Base-by-base conservation (phyloP, 176 grass and related monocot species). In the Oryza brachyantha region DNA sequence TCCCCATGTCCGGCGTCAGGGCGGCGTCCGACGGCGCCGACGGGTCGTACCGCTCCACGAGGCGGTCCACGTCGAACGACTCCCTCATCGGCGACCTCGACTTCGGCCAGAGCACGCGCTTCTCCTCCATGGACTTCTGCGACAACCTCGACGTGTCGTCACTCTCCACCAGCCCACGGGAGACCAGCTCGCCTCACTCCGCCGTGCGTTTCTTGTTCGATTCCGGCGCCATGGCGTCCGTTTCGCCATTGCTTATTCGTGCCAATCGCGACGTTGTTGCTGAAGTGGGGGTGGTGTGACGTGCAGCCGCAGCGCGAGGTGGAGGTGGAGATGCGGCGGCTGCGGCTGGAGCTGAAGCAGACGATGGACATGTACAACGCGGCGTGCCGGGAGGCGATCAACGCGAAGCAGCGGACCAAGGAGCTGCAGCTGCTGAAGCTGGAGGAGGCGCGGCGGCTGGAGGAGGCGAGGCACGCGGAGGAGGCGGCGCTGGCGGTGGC, bases 321-420 rank as follows among this genome's bases (percentile, higher is more conserved):
- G 34, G 92, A 94, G 83, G 35, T 46, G 17, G 96, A 98, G 76
- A 92, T 98, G 96, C 89, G 88, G 39, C 93, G 90, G 60, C 75
- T 98, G 57, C 84, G 82, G 54, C 83, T 94, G 39, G 96, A 94
- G 84, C 85, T 98, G 27, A 91, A 86, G 92, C 92, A 98, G 84
- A 98, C 92, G 5, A 98, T 94, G 92, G 89, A 88, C 80, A 98
- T 98, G 96, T 98, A 98, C 86, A 94, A 85, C 41, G 87, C 89
- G 29, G 96, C 96, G 61, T 98, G 96, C 96, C 86, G 84, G 62
- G 92, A 98, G 70, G 92, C 92, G 29, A 86, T 98, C 81, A 74
- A 73, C 13, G 87, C 89, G 2, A 98, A 94, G 78, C 89, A 98
- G 65, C 84, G 91, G 54, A 84, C 89, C 16, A 90, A 94, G 83